Percentiles rank a stretch among this genome's conserved stretches.
Evolutionary conservation across 768 basidiomycete genomes (phyloP).

Genomic region (Suillus discolor): DNA sequence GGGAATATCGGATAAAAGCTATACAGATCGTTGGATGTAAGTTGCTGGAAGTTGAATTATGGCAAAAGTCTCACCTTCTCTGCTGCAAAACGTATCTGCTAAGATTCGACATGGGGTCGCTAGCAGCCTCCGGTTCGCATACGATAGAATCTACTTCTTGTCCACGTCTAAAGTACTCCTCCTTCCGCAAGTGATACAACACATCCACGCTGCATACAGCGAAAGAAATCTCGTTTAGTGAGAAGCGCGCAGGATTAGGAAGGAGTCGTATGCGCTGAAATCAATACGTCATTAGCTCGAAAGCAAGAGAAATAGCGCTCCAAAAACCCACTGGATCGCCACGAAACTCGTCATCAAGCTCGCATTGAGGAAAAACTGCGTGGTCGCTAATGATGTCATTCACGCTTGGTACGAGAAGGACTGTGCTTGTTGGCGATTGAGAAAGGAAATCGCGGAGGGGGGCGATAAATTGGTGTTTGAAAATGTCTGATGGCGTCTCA

Average conservation of each 20-base stretch:
- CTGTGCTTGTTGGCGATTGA: conserved; percentile 64
- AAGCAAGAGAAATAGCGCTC: neutral
- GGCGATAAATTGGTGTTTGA: conserved; percentile 61
- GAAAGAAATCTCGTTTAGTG: conserved; percentile 82
- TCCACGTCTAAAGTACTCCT: conserved; percentile 74
- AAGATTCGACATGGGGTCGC: conserved; percentile 79
- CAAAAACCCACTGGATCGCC: conserved; percentile 51
- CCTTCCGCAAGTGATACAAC: conserved; percentile 85
- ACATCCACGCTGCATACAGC: conserved; percentile 84
- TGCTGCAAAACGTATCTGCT: conserved; percentile 86
- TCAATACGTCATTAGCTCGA: neutral
- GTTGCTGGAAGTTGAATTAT: neutral
- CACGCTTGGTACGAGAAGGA: conserved; percentile 82
- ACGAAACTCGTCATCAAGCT: conserved; percentile 46
- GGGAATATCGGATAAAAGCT: conserved; percentile 98
- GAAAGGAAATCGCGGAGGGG: conserved; percentile 60
- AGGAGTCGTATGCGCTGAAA: conserved; percentile 73
- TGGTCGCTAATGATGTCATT: conserved; percentile 81
- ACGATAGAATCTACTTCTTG: conserved; percentile 57
- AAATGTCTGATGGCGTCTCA: conserved; percentile 63
- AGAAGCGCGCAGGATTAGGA: conserved; percentile 86
- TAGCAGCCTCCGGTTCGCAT: conserved; percentile 45
- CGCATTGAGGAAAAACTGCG: conserved; percentile 83
- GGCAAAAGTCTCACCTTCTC: conserved; percentile 58
- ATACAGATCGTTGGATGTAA: conserved; percentile 6